These are phyloP conservation scores for Paxillus involutus DNA, from an alignment of 768 basidiomycete genomes.

Conservation along the genomic window DNA sequence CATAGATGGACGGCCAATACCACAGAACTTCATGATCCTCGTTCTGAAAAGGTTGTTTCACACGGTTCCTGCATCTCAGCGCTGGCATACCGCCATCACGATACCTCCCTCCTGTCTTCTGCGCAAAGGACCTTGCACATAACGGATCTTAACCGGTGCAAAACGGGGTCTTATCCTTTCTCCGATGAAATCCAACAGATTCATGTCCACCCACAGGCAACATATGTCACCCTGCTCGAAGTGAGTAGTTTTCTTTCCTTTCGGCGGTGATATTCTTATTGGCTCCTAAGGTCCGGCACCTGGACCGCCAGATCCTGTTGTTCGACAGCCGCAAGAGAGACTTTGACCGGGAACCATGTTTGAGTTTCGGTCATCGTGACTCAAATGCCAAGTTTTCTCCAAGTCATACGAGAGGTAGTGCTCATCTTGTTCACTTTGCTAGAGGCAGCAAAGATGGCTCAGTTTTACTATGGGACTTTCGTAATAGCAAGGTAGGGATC, in stretches of 20 bases:
- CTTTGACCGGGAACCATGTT: constrained; percentile 40
- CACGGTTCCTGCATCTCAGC: constrained; percentile 34
- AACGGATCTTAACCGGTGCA: constrained; percentile 38
- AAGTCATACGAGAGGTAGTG: constrained; percentile 40
- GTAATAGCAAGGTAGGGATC: constrained; percentile 42
- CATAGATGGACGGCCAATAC: constrained; percentile 38
- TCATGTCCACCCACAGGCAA: constrained; percentile 44
- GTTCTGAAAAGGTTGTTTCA: constrained; percentile 28
- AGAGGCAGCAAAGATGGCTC: constrained; percentile 45
- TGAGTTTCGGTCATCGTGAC: constrained; percentile 44
- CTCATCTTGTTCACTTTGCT: constrained; percentile 40
- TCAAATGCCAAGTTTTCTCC: constrained; percentile 20
- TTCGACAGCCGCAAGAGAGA: constrained; percentile 44
- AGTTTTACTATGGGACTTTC: constrained; percentile 50
- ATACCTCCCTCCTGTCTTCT: constrained; percentile 36
- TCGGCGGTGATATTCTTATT: constrained; percentile 9
- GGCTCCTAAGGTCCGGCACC: constrained; percentile 43
- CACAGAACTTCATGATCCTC: constrained; percentile 19
- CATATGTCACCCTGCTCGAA: constrained; percentile 47
- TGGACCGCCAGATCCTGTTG: constrained; percentile 48
- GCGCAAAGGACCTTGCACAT: constrained; percentile 34
- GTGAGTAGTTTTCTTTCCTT: constrained; percentile 31
- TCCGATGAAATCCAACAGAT: constrained; percentile 44
- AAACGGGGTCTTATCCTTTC: constrained; percentile 28
- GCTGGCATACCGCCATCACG: constrained; percentile 37